phyloP scores from a whole-genome alignment of 139 green algal species.

The Diplosphaera chodatii region DNA sequence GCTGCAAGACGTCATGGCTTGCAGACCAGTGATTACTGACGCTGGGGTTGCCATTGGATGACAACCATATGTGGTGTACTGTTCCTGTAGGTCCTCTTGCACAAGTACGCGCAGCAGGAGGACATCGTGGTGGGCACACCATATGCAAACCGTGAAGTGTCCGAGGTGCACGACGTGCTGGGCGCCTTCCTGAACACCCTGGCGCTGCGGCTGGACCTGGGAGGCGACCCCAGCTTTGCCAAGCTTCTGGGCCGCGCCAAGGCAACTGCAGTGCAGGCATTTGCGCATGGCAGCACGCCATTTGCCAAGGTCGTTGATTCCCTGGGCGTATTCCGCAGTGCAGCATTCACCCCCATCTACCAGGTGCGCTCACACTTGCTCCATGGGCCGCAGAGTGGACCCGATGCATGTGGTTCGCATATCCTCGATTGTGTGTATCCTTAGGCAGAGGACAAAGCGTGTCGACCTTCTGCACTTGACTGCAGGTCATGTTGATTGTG shows the following conservation, averaged over 20 bases:
- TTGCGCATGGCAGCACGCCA: neutral
- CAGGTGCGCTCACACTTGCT: neutral
- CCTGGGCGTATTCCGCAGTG: neutral
- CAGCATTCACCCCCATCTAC: slow-evolving; percentile 7
- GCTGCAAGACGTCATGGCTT: too few species aligned
- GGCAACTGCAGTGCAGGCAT: neutral
- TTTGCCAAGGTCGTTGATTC: slow-evolving; percentile 8
- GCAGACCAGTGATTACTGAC: too few species aligned
- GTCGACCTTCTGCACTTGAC: too few species aligned
- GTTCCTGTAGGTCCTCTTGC: slow-evolving; percentile 1
- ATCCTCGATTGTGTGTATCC: too few species aligned
- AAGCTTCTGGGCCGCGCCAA: neutral
- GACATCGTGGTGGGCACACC: slow-evolving; percentile 3
- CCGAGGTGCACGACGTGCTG: slow-evolving; percentile 2
- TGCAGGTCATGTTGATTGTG: neutral
- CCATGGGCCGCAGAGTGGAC: too few species aligned
- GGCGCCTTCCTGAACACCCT: slow-evolving; percentile 13
- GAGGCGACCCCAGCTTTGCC: neutral
- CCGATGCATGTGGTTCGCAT: too few species aligned
- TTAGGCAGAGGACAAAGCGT: too few species aligned
- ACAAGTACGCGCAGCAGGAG: neutral
- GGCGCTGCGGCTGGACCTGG: slow-evolving; percentile 6
- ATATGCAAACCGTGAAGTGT: neutral
- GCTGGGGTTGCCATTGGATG: too few species aligned
- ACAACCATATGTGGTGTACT: too few species aligned